Conservation (phyloP, 2,329 filamentous ascomycete species). For the Thielaviopsis euricoi region DNA sequence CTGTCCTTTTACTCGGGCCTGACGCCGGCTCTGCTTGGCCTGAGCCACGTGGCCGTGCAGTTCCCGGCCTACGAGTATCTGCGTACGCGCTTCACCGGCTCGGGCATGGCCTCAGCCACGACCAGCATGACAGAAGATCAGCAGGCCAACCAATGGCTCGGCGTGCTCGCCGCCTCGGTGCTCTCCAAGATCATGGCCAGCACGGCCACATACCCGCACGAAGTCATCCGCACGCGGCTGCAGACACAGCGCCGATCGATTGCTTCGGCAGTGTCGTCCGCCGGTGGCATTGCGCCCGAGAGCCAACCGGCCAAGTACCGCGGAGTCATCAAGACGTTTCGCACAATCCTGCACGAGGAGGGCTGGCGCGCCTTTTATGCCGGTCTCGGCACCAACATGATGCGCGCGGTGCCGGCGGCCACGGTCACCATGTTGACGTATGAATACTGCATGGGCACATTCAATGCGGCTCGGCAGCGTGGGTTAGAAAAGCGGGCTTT, state of each 20-base stretch:
- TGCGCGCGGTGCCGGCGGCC: constrained; percentile 83
- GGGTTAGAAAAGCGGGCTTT: constrained; percentile 1
- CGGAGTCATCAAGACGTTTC: constrained; percentile 67
- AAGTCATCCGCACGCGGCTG: constrained; percentile 81
- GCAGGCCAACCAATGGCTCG: constrained; percentile 46
- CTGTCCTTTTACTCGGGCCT: constrained; percentile 89
- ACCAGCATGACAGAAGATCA: constrained; percentile 21
- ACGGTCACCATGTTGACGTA: constrained; percentile 98
- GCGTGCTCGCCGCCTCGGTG: constrained; percentile 76
- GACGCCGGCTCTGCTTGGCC: constrained; percentile 74
- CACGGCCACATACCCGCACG: constrained; percentile 90
- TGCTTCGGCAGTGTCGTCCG: constrained; percentile 31
- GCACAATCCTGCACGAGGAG: constrained; percentile 75
- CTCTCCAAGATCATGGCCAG: constrained; percentile 89
- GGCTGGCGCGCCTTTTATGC: constrained; percentile 96
- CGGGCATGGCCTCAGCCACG: constrained; percentile 63
- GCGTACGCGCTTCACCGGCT: constrained; percentile 77
- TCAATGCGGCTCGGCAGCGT: constrained; percentile 18
- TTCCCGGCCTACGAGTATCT: constrained; percentile 93
- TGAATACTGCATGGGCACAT: constrained; percentile 51
- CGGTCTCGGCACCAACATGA: constrained; percentile 94
- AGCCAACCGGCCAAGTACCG: constrained; percentile 40
- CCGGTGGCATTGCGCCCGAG: constrained; percentile 15
- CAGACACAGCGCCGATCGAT: constrained; percentile 77
- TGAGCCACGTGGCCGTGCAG: constrained; percentile 92